Evolutionary conservation across 176 grass and related monocot species (phyloP), one percentile per base, ranked within the genome.

Genomic region (Pharus latifolius): DNA sequence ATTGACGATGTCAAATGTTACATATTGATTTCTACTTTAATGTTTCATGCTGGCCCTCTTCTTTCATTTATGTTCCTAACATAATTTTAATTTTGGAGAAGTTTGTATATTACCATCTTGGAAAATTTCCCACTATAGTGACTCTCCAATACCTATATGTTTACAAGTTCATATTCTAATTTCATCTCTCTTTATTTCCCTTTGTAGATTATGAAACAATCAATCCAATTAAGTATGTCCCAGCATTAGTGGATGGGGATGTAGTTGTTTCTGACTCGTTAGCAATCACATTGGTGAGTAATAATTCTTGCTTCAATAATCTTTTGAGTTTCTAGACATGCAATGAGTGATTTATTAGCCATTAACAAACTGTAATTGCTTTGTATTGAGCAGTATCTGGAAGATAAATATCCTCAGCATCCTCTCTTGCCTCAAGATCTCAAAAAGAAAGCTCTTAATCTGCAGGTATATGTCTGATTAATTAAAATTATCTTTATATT

Each of bases 321-420:
- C 63, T 72, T 34, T 49, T 26, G 18, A 66, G 45, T 69, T 64
- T 14, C 24, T 61, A 24, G 49, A n/a, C 34, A 56, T 40, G 65
- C n/a, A 18, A 31, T 71, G n/a, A 13, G 6, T 46, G 24, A 30
- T 75, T n/a, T 51, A 3, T 65, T 49, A 41, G 26, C 44, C 23
- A 56, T 49, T 87, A 5, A 82, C 68, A 59, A 60, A 6, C 10
- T 41, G 4, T 31, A n/a, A 65, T 41, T 7, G 2, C 40, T 41
- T 66, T 81, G 46, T 32, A 27, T 40, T 83, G 52, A 60, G 8
- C 60, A 97, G 93, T 97, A 97, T 80, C 72, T 97, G 63, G 93
- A 97, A 83, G 86, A 97, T 24, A 97, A 97, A 60, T 97, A 92
- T 67, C 93, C 86, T 59, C 69, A 90, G 46, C 51, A 75, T 58